Base-by-base conservation (phyloP, 2,329 filamentous ascomycete genomes). In the Pezicula radicicola region DNA sequence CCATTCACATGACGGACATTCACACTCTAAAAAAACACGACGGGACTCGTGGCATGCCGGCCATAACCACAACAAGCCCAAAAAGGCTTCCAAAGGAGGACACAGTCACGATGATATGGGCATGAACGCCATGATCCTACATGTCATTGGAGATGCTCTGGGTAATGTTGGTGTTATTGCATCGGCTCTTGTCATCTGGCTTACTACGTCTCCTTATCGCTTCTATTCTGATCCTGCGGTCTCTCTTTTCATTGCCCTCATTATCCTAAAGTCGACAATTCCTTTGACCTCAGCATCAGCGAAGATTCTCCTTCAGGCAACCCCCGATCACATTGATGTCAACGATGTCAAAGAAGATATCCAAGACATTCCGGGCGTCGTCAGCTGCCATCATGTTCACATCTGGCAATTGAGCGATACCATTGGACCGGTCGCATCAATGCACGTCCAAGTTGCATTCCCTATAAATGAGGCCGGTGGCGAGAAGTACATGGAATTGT, bases 381-480 rank as follows among this genome's bases (percentile, higher is more conserved):
- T 94, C 55, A 91, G 88, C 67, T 96, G 91, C 66, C 94, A 99
- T 71, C 93, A 99, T 68, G 80, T 99, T 19, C 94, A 99, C 68
- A 91, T 99, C 56, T 99, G 94, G 94, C 93, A 97, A 70, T 81
- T 99, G 33, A 96, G 89, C 15, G 93, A 97, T 67, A 94, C 91
- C 48, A 96, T 33, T 33, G 30, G 97, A 75, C 78, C 96, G 33
- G 88, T 99, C 36, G 93, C 94, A 12, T 94, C 89, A 10, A 83
- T 99, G 71, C 94, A 99, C 67, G 87, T 99, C 42, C 91, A 96
- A 68, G 88, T 99, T 19, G 85, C 86, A 44, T 96, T 96, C 68
- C 89, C 92, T 60, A 91, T 96, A 69, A 87, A 91, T 66, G 89
- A 88, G 46, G 84, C 91, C 60, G 87, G 87, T 40, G 83, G 82